Evolutionary conservation across 495 filamentous ascomycete genomes (phyloP).

Genomic region (Talaromyces ruber): DNA sequence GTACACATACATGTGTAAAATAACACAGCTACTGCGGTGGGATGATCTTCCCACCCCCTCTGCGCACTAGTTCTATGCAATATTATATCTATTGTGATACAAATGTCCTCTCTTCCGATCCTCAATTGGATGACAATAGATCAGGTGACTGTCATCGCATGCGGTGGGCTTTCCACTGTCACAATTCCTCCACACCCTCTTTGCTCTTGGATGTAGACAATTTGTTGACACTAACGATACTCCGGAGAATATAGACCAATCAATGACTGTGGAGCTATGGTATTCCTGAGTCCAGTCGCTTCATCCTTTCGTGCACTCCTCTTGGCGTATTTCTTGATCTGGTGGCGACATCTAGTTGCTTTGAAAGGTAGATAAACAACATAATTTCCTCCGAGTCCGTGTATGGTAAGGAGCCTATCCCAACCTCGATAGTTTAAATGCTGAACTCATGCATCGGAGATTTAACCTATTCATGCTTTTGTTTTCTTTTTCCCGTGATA

Average conservation of each 20-base stretch:
- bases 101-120: neutral
- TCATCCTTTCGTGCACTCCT: neutral
- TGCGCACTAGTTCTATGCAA: neutral
- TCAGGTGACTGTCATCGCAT: slow-evolving; percentile 1
- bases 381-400: neutral
- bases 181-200: slow-evolving; percentile 1
- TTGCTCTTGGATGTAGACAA: neutral
- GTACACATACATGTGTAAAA: neutral
- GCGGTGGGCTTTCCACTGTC: neutral
- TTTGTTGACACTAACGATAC: neutral
- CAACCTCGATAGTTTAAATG: neutral
- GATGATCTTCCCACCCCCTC: neutral
- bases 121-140: neutral
- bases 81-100: neutral
- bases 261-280: neutral
- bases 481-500: neutral
- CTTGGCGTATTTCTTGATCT: neutral
- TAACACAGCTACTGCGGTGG: neutral
- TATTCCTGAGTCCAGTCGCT: neutral
- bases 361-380: neutral
- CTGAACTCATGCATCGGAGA: neutral
- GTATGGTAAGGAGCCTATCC: neutral
- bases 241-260: slow-evolving; percentile 2
- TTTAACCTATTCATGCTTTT: neutral
- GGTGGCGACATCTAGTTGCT: neutral